Evolutionary conservation across 2,329 filamentous ascomycete species (phyloP).

Genomic region (Parasarocladium wereldwijsianum): DNA sequence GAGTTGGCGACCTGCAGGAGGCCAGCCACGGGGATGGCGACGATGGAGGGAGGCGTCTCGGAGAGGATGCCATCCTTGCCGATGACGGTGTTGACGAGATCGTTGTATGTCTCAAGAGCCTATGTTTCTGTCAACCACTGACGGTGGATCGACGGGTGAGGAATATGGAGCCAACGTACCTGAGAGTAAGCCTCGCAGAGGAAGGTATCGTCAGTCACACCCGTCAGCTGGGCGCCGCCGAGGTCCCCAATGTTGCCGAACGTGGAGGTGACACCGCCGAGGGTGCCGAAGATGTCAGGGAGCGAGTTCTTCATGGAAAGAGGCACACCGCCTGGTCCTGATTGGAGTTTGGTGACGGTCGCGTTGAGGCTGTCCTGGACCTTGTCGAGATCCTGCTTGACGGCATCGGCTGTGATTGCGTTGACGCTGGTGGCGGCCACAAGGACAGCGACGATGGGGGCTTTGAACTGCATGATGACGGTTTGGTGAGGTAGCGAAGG

Average conservation of each 20-base stretch:
- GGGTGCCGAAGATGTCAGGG: no score
- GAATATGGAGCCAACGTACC: not conserved
- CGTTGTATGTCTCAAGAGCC: slow-evolving; percentile 2
- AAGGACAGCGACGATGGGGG: not conserved
- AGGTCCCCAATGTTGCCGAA: no score
- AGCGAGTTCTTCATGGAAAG: no score
- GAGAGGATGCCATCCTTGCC: not conserved
- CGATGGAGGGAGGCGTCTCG: not conserved
- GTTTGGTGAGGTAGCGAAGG: not conserved
- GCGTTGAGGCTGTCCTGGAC: not conserved
- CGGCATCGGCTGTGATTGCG: not conserved
- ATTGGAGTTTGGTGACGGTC: no score
- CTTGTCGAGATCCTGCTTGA: slow-evolving; percentile 1
- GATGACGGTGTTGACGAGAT: slow-evolving; percentile 1
- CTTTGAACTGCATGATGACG: slow-evolving; percentile 3
- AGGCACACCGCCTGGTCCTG: no score
- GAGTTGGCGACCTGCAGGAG: slow-evolving; percentile 2
- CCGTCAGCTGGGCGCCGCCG: no score
- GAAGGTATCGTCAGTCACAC: no score
- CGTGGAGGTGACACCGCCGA: no score
- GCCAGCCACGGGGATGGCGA: slow-evolving; percentile 1
- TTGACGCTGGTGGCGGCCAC: slow-evolving; percentile 1
- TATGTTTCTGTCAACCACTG: not conserved
- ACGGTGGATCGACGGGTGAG: not conserved
- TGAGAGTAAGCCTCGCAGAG: slow-evolving; percentile 3